Conservation (phyloP, 306 rosid species). For the Adenanthera pavonina region DNA sequence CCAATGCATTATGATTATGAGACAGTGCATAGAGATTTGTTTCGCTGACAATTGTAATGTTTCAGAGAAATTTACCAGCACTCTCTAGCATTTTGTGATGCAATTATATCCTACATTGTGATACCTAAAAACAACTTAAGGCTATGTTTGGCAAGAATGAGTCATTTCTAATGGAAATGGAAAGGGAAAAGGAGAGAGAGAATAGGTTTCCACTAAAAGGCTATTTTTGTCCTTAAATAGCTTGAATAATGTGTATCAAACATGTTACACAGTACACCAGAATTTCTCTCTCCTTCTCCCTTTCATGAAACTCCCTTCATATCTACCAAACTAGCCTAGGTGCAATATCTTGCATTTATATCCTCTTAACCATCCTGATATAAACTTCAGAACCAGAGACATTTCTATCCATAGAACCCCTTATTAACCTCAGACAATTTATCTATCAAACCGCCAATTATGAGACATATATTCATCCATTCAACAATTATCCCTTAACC, state of each 20-base stretch:
- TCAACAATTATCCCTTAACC: background rate
- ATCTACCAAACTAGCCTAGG: too few relatives aligned
- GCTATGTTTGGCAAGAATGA: too few relatives aligned
- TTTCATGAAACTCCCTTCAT: too few relatives aligned
- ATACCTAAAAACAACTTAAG: background rate
- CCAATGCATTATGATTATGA: background rate
- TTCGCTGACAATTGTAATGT: background rate
- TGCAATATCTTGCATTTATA: background rate
- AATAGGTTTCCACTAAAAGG: too few relatives aligned
- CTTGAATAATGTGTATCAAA: too few relatives aligned
- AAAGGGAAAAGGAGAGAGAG: too few relatives aligned
- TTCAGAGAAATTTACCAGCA: background rate
- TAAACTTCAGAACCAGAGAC: background rate
- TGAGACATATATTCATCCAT: background rate
- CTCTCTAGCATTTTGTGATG: background rate
- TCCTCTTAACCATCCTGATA: slow-evolving; percentile 1
- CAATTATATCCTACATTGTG: background rate
- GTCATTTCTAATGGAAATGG: too few relatives aligned
- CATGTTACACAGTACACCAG: too few relatives aligned
- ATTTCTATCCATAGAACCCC: background rate
- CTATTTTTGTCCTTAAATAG: too few relatives aligned
- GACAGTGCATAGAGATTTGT: background rate
- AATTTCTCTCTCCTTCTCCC: too few relatives aligned
- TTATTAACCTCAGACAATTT: background rate
- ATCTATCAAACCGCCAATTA: background rate